phyloP scores from a whole-genome alignment of 192 early-diverging fungal genomes.

The Coemansia sp. region DNA sequence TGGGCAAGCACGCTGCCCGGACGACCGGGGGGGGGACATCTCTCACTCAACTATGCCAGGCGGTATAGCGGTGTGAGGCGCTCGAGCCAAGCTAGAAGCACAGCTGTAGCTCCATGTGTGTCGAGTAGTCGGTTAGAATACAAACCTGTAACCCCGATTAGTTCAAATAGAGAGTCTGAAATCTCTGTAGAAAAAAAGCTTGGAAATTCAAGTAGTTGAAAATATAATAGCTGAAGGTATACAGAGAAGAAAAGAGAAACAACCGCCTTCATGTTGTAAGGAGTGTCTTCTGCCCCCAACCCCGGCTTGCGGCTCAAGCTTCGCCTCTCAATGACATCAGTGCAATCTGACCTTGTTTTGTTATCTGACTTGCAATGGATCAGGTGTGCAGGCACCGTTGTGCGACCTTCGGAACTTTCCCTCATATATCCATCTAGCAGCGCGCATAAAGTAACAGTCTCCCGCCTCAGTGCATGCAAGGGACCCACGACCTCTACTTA shows the following conservation, averaged over 20 bases:
- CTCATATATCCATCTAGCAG: background rate
- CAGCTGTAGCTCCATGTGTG: background rate
- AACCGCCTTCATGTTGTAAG: background rate
- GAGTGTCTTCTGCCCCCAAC: background rate
- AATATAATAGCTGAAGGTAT: background rate
- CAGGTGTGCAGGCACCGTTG: background rate
- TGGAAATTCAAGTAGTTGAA: slow-evolving; percentile 3
- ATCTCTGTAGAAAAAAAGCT: background rate
- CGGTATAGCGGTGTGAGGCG: background rate
- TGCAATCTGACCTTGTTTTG: background rate
- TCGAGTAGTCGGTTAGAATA: background rate
- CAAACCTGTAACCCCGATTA: background rate
- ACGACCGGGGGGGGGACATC: background rate
- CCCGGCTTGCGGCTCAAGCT: background rate
- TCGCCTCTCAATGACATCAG: background rate
- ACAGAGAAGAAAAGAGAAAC: background rate
- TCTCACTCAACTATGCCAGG: background rate
- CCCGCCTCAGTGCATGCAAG: background rate
- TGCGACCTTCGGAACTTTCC: background rate
- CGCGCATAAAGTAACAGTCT: slow-evolving; percentile 5
- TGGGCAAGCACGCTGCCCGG: background rate
- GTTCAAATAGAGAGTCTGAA: background rate
- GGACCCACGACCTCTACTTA: background rate
- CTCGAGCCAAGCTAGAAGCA: background rate
- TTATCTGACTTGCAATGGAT: background rate